Base-by-base conservation (phyloP, 164 flowering plant species). In the Akebia trifoliata region DNA sequence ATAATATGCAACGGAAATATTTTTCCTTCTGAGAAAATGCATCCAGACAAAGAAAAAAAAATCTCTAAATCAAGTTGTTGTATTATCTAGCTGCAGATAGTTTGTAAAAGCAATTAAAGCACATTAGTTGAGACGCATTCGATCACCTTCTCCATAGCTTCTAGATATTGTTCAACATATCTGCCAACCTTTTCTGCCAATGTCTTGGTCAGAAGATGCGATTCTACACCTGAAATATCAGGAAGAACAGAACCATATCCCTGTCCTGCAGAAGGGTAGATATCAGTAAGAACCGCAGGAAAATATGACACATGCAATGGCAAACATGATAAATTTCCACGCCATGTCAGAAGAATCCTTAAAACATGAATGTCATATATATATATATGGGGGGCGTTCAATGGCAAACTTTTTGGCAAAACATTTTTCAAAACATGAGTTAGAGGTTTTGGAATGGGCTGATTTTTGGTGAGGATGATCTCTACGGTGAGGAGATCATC, bases 61-160 rank as follows among this genome's bases (percentile, higher is more conserved):
- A 29, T 38, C 17, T 6, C 20, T 20, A 57, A 40, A 45, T 11
- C 15, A 35, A 37, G 46, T 6, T 28, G 15, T 18, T 25, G 14
- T 4, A 3, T 26, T 50, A 8, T 14, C 28, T 44, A 31, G 51
- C 18, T n/a, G 9, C 36, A 25, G 20, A 26, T 1, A 22, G 28
- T 21, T 31, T 29, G 35, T 14, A 15, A n/a, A 46, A 37, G 24
- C 43, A 54, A 1, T 4, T 28, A 37, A 54, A 24, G 18, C 12
- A 46, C n/a, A n/a, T n/a, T 8, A 24, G 17, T 17, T 4, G 6
- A 14, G 24, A 20, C 3, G 21, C n/a, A 36, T 44, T 18, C 24
- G 46, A 59, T 31, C 20, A 90, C 99, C 93, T 87, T 94, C 71
- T 94, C 99, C 99, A 94, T 84, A 54, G 87, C 82, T 62, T 94